Base-by-base conservation (phyloP, 2,329 filamentous ascomycete genomes). In the Conoideocrella luteorostrata region DNA sequence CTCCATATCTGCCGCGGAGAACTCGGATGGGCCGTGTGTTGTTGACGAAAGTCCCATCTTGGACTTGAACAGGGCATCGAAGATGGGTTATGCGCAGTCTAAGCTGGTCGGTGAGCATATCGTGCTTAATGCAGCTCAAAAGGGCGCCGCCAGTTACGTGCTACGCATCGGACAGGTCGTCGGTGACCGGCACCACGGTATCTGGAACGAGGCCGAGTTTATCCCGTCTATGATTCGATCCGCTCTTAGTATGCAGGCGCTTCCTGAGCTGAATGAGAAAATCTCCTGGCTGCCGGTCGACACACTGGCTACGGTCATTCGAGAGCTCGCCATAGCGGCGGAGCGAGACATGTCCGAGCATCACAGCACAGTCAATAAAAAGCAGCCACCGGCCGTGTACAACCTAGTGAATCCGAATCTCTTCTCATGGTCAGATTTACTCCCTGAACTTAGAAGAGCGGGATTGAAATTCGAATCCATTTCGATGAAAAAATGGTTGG, bases 191-290 rank as follows among this genome's bases (percentile, higher is more conserved):
- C 43, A 58, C 7, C 52, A 66, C 33, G 74, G 72, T 7, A 54
- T 71, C 9, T 77, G 73, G 74, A 76, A 73, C 47, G 56, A 57
- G 2, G 67, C 63, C 0, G 74, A 76, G 51, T 72, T 70, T 1
- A 70, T 77, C 5, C 69, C 75, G 2, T 58, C 77, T 45, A 72
- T 77, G 61, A 59, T 78, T 7, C 67, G 62, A 71, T 6, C 32
- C 3, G 32, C 32, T 13, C 32, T 34, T 17, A 34, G 32, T 17
- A 34, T 7, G 32, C 4, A 7, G 32, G 18, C n/a, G 32, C 32
- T 34, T 13, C 4, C 32, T 15, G 32, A 34, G n/a, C 32, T 34
- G 32, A 11, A 34, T 15, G 32, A 5, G 32, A 13, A 11, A 15
- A 17, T 34, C 9, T 34, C 32, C 32, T 34, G 4, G 32, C 32